Evolutionary conservation across 2,329 filamentous ascomycete genomes (phyloP).

Genomic region (Aphanoascus verrucosus): DNA sequence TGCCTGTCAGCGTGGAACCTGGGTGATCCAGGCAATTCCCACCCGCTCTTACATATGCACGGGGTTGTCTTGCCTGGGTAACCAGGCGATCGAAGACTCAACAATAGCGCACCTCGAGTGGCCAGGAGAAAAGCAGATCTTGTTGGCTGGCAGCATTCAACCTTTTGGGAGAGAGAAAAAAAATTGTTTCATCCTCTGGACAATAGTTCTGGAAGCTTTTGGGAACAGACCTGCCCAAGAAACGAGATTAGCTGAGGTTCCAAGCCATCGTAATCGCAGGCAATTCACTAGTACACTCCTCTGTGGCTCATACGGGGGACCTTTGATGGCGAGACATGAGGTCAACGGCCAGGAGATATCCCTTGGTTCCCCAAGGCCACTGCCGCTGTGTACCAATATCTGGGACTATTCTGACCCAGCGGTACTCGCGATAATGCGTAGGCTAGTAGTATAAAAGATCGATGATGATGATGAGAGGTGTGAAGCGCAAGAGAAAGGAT

Average conservation of each 20-base stretch:
- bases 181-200: no score
- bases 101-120: background rate
- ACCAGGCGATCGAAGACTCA: background rate
- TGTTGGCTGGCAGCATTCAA: background rate
- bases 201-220: no score
- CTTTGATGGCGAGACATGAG: no score
- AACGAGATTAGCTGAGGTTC: background rate
- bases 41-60: background rate
- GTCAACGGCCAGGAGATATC: no score
- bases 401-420: no score
- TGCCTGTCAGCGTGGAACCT: no score
- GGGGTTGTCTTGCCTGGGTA: background rate
- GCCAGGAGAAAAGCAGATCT: background rate
- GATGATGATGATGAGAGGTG: background rate
- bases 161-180: no score
- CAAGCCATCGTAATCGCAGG: background rate
- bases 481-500: background rate
- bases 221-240: no score
- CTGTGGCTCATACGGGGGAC: no score
- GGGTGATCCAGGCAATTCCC: background rate
- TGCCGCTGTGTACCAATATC: no score
- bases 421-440: background rate
- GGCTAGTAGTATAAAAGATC: background rate
- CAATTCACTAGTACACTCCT: background rate
- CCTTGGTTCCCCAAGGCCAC: no score